These are phyloP conservation scores for Lactarius quietus DNA, from an alignment of 768 basidiomycete genomes.

Conservation along the genomic window DNA sequence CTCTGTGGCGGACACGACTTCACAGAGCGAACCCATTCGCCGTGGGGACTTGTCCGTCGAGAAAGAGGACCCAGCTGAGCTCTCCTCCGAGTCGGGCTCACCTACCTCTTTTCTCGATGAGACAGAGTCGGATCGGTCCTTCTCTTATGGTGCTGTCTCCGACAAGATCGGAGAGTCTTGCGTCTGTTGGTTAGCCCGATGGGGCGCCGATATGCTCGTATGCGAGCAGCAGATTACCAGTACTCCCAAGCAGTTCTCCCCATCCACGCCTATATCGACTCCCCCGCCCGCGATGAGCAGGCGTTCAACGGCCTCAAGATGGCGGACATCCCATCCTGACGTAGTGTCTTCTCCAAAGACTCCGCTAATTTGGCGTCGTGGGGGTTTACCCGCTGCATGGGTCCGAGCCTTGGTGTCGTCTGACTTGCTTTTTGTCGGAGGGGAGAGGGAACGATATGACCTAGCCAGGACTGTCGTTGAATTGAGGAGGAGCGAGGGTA, in stretches of 20 bases:
- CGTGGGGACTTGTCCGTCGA: constrained; percentile 11
- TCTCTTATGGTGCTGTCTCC: constrained; percentile 82
- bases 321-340: constrained; percentile 3
- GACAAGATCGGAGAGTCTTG: constrained; percentile 91
- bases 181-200: constrained; percentile 81
- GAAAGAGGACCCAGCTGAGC: constrained; percentile 30
- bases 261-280: constrained; percentile 9
- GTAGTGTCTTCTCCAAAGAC: constrained; percentile 27
- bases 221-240: constrained; percentile 46
- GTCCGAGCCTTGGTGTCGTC: constrained; percentile 68
- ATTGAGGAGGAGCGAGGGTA: constrained; percentile 54
- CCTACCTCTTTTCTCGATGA: constrained; percentile 31
- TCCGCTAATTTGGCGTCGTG: constrained; percentile 68
- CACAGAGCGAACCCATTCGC: background rate
- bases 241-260: constrained; percentile 8
- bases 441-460: constrained; percentile 77
- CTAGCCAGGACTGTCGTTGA: constrained; percentile 75
- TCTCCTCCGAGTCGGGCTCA: constrained; percentile 24
- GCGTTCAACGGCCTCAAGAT: constrained; percentile 17
- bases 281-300: constrained; percentile 14
- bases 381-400: constrained; percentile 73
- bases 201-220: constrained; percentile 76
- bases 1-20: constrained; percentile 5
- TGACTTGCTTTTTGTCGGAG: constrained; percentile 74
- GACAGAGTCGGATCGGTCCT: constrained; percentile 37